These are phyloP conservation scores for Euphorbia celastroides DNA, from an alignment of 441 rosid species.

Conservation along the genomic window DNA sequence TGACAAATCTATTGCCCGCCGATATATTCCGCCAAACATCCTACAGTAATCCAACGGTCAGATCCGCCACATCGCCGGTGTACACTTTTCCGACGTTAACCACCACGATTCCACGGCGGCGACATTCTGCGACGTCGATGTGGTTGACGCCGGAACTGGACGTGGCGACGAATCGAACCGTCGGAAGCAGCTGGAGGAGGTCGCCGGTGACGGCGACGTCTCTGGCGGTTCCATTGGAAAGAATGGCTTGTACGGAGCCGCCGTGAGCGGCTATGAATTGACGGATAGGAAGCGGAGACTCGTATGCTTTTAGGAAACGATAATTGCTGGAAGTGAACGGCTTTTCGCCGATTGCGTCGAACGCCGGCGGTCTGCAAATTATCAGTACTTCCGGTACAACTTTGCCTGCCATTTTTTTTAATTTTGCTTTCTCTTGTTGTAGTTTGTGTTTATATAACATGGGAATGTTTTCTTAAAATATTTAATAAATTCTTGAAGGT, in stretches of 20 bases:
- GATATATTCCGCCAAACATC: slow-evolving; percentile 24
- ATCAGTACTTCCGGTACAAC: slow-evolving; percentile 24
- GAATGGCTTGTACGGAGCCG: slow-evolving; percentile 23
- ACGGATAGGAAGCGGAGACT: slow-evolving; percentile 30
- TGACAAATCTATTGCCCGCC: slow-evolving; percentile 19
- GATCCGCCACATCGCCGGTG: slow-evolving; percentile 26
- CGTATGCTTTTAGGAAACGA: slow-evolving; percentile 30
- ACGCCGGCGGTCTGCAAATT: slow-evolving; percentile 10
- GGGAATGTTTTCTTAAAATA: no score
- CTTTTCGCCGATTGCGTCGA: slow-evolving; percentile 12
- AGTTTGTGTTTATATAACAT: no score
- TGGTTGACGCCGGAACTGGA: slow-evolving; percentile 31
- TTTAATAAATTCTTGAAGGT: no score
- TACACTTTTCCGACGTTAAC: slow-evolving; percentile 16
- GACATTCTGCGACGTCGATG: slow-evolving; percentile 30
- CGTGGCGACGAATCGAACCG: slow-evolving; percentile 12
- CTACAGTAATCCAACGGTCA: slow-evolving; percentile 24
- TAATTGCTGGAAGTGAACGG: slow-evolving; percentile 25
- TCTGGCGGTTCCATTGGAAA: slow-evolving; percentile 6
- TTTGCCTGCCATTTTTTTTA: no score
- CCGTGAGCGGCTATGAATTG: slow-evolving; percentile 23
- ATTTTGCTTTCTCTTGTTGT: no score
- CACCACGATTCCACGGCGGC: slow-evolving; percentile 27
- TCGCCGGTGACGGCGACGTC: slow-evolving; percentile 7
- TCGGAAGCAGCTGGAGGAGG: slow-evolving; percentile 23